A percentile compares a stretch with the other conserved stretches of the same genome.
Conservation (phyloP, 2,329 filamentous ascomycete species). For the Penicillium sp. region DNA sequence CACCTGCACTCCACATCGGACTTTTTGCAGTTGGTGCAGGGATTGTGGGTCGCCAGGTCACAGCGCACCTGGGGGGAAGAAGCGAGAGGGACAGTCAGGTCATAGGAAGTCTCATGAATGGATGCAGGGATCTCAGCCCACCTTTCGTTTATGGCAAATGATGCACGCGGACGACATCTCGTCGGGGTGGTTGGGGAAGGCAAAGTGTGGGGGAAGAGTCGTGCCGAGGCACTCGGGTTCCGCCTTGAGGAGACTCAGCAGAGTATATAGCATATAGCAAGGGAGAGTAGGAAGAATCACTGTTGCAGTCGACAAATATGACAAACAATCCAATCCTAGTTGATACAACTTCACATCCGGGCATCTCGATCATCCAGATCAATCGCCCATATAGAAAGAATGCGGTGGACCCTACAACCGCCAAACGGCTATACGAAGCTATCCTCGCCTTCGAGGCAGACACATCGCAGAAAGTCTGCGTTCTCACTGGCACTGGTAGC, state of each 20-base stretch:
- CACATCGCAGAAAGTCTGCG: constrained; percentile 55
- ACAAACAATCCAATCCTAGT: constrained; percentile 4
- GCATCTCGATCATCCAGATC: constrained; percentile 61
- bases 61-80: constrained; percentile 29
- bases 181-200: constrained; percentile 17
- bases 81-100: neutral
- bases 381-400: constrained; percentile 57
- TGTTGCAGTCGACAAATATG: no score
- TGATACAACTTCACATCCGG: constrained; percentile 27
- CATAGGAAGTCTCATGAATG: constrained; percentile 14
- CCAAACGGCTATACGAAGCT: constrained; percentile 52
- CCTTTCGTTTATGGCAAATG: constrained; percentile 50
- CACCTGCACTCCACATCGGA: constrained; percentile 30
- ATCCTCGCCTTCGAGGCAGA: constrained; percentile 58
- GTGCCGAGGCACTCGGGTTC: constrained; percentile 10
- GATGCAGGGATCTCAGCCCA: constrained; percentile 15
- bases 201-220: constrained; percentile 14
- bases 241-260: neutral
- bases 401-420: constrained; percentile 57
- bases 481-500: constrained; percentile 53
- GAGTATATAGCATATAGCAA: no score
- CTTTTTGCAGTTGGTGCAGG: constrained; percentile 32
- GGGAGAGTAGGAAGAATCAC: no score
- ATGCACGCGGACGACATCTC: constrained; percentile 37
- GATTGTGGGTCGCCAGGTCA: constrained; percentile 30